A percentile compares a stretch with the other conserved stretches of the same genome.
These are phyloP conservation scores for Aspergillus haitiensis DNA, from an alignment of 495 filamentous ascomycete species.

Conservation along the genomic window DNA sequence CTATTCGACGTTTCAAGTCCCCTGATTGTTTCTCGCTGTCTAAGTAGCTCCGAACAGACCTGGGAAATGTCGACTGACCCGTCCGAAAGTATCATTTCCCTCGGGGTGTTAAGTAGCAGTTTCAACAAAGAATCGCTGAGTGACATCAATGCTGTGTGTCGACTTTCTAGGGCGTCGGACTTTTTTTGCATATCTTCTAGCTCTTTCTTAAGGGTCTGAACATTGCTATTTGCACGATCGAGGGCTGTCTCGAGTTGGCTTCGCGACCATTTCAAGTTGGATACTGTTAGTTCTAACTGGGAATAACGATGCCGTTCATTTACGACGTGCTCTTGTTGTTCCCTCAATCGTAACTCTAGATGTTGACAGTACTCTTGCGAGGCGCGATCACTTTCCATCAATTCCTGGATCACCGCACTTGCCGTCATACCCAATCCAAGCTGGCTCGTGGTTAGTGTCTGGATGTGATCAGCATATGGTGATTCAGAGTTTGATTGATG, in stretches of 20 bases:
- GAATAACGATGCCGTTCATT: slow-evolving; percentile 2
- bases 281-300: slow-evolving; percentile 6
- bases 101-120: neutral
- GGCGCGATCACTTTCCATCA: slow-evolving; percentile 4
- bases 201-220: neutral
- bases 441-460: neutral
- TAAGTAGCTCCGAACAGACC: neutral
- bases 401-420: slow-evolving; percentile 9
- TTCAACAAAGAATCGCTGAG: slow-evolving; percentile 8
- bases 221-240: neutral
- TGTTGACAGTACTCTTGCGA: slow-evolving; percentile 2
- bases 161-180: neutral
- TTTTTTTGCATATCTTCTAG: neutral
- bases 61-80: neutral
- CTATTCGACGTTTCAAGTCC: slow-evolving; percentile 1
- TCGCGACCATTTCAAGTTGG: slow-evolving; percentile 7
- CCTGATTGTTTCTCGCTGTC: neutral
- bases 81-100: neutral
- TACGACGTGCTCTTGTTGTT: neutral
- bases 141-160: neutral
- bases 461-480: too few species aligned
- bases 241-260: slow-evolving; percentile 1
- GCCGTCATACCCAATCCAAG: neutral
- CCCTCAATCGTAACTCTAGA: slow-evolving; percentile 6
- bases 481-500: too few species aligned